phyloP scores from a whole-genome alignment of 1,139 yeast genomes.

The Scheffersomyces segobiensis region DNA sequence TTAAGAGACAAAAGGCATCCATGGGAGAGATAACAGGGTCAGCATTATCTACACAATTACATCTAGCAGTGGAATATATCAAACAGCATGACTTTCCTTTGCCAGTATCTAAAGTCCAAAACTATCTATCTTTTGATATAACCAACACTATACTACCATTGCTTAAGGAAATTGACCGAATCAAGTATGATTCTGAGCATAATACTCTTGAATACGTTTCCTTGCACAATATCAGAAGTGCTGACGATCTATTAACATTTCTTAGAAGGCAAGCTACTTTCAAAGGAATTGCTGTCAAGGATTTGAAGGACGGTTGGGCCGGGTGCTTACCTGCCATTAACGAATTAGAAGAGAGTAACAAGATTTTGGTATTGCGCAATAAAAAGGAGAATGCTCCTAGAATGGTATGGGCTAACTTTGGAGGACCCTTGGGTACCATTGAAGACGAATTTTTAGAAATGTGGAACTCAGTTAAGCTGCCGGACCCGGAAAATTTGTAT shows the following conservation, averaged over 20 bases:
- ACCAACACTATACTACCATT: conserved; percentile 61
- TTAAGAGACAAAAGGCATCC: conserved; percentile 37
- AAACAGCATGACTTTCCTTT: conserved; percentile 70
- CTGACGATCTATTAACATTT: conserved; percentile 72
- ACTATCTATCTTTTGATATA: conserved; percentile 53
- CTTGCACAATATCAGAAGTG: conserved; percentile 80
- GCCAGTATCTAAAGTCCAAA: conserved; percentile 57
- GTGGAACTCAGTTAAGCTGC: conserved; percentile 81
- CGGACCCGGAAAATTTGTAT: conserved; percentile 79
- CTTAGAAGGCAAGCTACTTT: conserved; percentile 82
- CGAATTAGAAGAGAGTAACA: conserved; percentile 72
- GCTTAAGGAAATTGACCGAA: conserved; percentile 73
- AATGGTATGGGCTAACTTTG: conserved; percentile 85
- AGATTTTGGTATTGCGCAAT: conserved; percentile 79
- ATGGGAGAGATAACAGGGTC: conserved; percentile 43
- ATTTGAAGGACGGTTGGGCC: conserved; percentile 94
- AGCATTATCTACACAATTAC: conserved; percentile 77
- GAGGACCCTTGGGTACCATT: conserved; percentile 70
- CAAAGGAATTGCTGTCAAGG: conserved; percentile 85
- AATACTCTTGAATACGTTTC: conserved; percentile 84
- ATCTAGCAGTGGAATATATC: conserved; percentile 86
- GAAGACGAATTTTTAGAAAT: conserved; percentile 81
- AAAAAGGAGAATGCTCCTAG: conserved; percentile 92
- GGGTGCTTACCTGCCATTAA: conserved; percentile 82
- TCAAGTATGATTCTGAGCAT: conserved; percentile 58